phyloP scores from a whole-genome alignment of 2,329 filamentous ascomycete species.

The Fusarium nematophilum region DNA sequence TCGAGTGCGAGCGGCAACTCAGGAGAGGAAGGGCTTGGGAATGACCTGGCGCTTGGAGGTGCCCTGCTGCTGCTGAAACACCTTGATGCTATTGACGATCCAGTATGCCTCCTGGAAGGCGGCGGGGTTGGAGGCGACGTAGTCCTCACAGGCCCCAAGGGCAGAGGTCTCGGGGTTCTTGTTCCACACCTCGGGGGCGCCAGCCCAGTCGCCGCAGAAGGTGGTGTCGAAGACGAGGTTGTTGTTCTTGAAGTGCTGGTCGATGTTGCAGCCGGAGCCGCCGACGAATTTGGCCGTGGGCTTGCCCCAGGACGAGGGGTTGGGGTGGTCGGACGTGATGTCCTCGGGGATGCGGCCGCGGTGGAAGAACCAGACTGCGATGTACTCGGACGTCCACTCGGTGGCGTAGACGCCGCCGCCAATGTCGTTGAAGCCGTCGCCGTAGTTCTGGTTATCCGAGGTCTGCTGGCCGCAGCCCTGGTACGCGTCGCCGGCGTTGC shows the following conservation, averaged over 20 bases:
- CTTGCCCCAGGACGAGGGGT: slow-evolving; percentile 75
- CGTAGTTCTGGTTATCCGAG: slow-evolving; percentile 66
- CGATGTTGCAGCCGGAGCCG: slow-evolving; percentile 76
- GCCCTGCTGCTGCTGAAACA: slow-evolving; percentile 57
- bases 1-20: slow-evolving; percentile 8
- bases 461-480: slow-evolving; percentile 70
- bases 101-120: slow-evolving; percentile 82
- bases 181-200: slow-evolving; percentile 68
- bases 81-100: slow-evolving; percentile 77
- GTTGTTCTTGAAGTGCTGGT: slow-evolving; percentile 75
- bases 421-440: slow-evolving; percentile 75
- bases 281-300: slow-evolving; percentile 77
- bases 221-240: slow-evolving; percentile 85
- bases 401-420: slow-evolving; percentile 79
- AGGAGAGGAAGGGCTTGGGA: slow-evolving; percentile 33
- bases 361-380: slow-evolving; percentile 86
- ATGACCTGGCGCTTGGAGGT: slow-evolving; percentile 26
- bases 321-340: slow-evolving; percentile 67
- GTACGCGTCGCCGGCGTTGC: slow-evolving; percentile 64
- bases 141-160: slow-evolving; percentile 77
- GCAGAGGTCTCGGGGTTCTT: slow-evolving; percentile 66
- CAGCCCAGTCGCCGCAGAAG: slow-evolving; percentile 91
- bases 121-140: slow-evolving; percentile 75
- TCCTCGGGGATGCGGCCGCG: slow-evolving; percentile 73
- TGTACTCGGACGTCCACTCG: slow-evolving; percentile 78